Evolutionary conservation across 2,329 filamentous ascomycete genomes (phyloP).

Genomic region (Geosmithia putterillii): DNA sequence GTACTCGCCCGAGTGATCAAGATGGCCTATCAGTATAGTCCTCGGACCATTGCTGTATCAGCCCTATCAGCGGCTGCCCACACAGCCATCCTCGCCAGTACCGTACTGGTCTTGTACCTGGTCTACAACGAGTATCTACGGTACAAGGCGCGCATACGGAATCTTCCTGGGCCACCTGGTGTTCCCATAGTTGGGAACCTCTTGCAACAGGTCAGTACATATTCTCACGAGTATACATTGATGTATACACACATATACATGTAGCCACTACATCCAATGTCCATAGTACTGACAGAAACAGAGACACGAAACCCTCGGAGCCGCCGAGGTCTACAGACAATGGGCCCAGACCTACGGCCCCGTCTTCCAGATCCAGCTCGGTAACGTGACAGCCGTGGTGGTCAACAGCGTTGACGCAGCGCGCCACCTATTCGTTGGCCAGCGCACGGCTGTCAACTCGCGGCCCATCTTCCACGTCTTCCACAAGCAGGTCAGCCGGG

Average conservation of each 20-base stretch:
- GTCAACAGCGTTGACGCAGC: constrained; percentile 56
- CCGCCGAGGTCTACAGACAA: constrained; percentile 12
- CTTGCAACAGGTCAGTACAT: constrained; percentile 1
- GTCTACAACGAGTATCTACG: constrained; percentile 3
- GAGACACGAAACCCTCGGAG: background rate
- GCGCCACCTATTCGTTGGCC: constrained; percentile 51
- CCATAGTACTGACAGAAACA: background rate
- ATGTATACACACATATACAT: background rate
- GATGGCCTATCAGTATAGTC: background rate
- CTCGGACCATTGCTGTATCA: background rate
- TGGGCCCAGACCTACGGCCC: constrained; percentile 16
- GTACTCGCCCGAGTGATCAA: background rate
- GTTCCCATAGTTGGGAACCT: constrained; percentile 6
- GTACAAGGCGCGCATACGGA: constrained; percentile 1
- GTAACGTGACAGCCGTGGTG: constrained; percentile 47
- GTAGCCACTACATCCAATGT: background rate
- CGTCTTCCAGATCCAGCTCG: constrained; percentile 20
- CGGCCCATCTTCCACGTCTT: constrained; percentile 52
- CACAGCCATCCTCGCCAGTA: background rate
- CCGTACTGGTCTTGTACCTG: background rate
- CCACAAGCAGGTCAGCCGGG: constrained; percentile 39
- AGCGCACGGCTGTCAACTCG: constrained; percentile 53
- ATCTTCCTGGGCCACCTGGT: constrained; percentile 6
- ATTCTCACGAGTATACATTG: no score
- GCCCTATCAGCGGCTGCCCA: background rate